phyloP scores from a whole-genome alignment of 306 rosid genomes.

The Phaseolus lunatus region DNA sequence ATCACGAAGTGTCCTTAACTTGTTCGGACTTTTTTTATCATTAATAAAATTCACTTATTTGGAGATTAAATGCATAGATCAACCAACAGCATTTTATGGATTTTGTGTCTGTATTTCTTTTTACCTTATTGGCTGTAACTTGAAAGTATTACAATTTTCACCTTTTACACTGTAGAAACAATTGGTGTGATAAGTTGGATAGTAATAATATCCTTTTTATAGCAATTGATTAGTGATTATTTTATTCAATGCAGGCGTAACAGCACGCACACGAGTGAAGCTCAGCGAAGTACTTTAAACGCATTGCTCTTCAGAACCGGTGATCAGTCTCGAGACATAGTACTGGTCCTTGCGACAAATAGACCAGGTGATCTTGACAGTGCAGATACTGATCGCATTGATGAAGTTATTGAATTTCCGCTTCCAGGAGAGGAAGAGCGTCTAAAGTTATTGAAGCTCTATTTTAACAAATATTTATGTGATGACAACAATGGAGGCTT shows the following conservation, averaged over 20 bases:
- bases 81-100: constrained; percentile 10
- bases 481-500: constrained; percentile 57
- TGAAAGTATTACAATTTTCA: background rate
- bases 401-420: constrained; percentile 96
- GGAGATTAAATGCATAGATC: constrained; percentile 14
- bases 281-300: constrained; percentile 97
- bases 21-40: background rate
- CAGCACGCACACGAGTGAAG: constrained; percentile 93
- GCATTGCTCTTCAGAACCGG: constrained; percentile 99
- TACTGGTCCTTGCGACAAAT: constrained; percentile 98
- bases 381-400: constrained; percentile 92
- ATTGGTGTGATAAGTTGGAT: constrained; percentile 23
- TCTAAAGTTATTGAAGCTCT: constrained; percentile 79
- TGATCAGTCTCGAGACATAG: constrained; percentile 95
- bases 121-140: constrained; percentile 5
- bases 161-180: background rate
- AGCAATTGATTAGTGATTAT: constrained; percentile 28
- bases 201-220: background rate
- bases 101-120: background rate
- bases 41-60: background rate
- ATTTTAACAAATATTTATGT: constrained; percentile 71
- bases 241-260: constrained; percentile 80
- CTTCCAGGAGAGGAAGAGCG: constrained; percentile 95
- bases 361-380: constrained; percentile 96
- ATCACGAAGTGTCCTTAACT: constrained; percentile 21